Conservation (phyloP, 352 stramenopile species). For the Phytophthora ramorum region DNA sequence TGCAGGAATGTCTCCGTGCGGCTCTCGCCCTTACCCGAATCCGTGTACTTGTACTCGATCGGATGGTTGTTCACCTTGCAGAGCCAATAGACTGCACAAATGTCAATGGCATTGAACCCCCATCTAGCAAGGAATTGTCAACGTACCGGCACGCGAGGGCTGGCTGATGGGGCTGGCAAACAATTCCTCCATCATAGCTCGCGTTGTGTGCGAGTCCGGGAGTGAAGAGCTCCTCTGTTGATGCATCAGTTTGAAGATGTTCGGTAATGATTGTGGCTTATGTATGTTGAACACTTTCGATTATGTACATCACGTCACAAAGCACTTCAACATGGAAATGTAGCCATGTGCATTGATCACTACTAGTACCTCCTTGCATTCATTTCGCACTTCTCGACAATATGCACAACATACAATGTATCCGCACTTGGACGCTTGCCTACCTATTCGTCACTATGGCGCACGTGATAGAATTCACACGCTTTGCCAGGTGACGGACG, state of each 20-base stretch:
- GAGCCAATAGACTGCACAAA: slow-evolving; percentile 62
- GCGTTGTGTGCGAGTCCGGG: background rate
- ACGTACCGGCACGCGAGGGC: slow-evolving; percentile 59
- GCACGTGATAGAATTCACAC: background rate
- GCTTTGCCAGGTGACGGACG: slow-evolving; percentile 4
- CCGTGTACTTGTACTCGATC: slow-evolving; percentile 64
- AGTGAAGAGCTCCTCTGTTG: slow-evolving; percentile 24
- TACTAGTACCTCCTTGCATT: too few relatives aligned
- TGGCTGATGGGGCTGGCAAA: slow-evolving; percentile 72
- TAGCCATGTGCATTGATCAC: background rate
- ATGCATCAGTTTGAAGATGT: slow-evolving; percentile 39
- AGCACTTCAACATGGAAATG: slow-evolving; percentile 18
- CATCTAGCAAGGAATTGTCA: background rate
- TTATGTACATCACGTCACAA: slow-evolving; percentile 5
- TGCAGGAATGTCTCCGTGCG: slow-evolving; percentile 57
- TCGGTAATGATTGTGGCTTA: slow-evolving; percentile 6
- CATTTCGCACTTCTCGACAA: too few relatives aligned
- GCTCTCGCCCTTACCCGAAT: slow-evolving; percentile 59
- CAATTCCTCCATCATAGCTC: slow-evolving; percentile 54
- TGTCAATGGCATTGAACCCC: background rate
- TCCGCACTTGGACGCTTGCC: background rate
- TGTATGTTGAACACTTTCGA: background rate
- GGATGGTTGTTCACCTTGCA: slow-evolving; percentile 74
- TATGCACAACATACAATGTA: too few relatives aligned
- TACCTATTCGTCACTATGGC: slow-evolving; percentile 1